Conservation (phyloP, 2,329 filamentous ascomycete species). For the Tolypocladium nubicola region DNA sequence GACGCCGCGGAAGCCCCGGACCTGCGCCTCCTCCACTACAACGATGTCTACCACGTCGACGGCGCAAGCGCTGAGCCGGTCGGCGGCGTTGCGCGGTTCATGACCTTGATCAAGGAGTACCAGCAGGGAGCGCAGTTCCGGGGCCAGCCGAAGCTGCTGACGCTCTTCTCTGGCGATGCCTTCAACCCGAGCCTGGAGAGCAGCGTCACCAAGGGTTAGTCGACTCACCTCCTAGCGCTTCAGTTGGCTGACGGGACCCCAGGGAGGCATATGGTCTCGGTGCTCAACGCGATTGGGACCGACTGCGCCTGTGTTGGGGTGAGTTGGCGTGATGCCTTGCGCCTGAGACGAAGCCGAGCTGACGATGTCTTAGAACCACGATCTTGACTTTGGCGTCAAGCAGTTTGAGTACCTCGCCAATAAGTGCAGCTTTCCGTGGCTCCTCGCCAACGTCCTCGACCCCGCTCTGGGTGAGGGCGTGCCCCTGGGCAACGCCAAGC, state of each 20-base stretch:
- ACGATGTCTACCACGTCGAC: conserved; percentile 90
- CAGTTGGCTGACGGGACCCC: background rate
- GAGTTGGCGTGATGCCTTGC: conserved; percentile 20
- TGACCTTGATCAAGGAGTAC: conserved; percentile 69
- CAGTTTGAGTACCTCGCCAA: conserved; percentile 65
- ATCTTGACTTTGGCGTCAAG: conserved; percentile 80
- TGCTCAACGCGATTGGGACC: conserved; percentile 69
- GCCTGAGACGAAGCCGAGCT: background rate
- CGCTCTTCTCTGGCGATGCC: conserved; percentile 83
- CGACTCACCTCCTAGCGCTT: background rate
- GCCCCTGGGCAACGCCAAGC: conserved; percentile 64
- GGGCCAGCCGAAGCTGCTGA: conserved; percentile 56
- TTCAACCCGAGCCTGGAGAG: conserved; percentile 89
- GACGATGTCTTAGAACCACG: conserved; percentile 56
- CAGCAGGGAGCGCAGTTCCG: conserved; percentile 48
- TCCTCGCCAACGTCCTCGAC: conserved; percentile 80
- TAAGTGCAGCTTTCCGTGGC: conserved; percentile 80
- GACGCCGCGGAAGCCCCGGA: conserved; percentile 37
- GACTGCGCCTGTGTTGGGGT: conserved; percentile 76
- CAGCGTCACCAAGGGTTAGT: conserved; percentile 70
- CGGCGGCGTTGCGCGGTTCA: conserved; percentile 72
- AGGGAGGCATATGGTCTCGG: conserved; percentile 78
- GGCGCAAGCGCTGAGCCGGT: conserved; percentile 65
- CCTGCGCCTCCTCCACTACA: conserved; percentile 78
- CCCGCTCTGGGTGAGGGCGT: conserved; percentile 66